Evolutionary conservation across 441 rosid species (phyloP).

Genomic region (Monsonia emarginata): DNA sequence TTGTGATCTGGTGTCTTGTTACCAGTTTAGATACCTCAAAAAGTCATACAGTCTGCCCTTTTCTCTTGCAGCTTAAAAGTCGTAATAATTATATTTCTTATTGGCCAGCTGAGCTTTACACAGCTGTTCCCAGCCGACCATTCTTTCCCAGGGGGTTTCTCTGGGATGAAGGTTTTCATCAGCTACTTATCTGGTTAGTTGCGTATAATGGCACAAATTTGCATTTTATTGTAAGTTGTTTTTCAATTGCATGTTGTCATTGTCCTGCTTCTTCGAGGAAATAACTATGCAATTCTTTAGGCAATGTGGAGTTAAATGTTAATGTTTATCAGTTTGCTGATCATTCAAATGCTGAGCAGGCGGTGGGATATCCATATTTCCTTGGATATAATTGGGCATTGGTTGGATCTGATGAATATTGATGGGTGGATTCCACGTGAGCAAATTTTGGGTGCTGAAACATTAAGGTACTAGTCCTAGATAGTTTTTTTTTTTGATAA

Average conservation of each 20-base stretch:
- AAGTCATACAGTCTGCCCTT: slow-evolving; percentile 26
- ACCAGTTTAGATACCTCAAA: slow-evolving; percentile 23
- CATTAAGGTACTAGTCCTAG: slow-evolving; percentile 66
- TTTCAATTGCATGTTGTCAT: not conserved
- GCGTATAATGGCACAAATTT: slow-evolving; percentile 5
- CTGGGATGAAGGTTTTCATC: slow-evolving; percentile 99
- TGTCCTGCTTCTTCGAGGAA: not conserved
- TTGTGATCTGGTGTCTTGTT: slow-evolving; percentile 3
- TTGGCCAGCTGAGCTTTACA: slow-evolving; percentile 97
- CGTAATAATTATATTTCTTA: slow-evolving; percentile 50
- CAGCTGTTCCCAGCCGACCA: slow-evolving; percentile 96
- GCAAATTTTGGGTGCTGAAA: slow-evolving; percentile 90
- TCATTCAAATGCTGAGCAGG: slow-evolving; percentile 35
- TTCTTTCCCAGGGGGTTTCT: slow-evolving; percentile 93
- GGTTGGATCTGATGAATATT: slow-evolving; percentile 75
- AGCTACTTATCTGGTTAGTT: slow-evolving; percentile 80
- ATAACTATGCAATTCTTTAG: slow-evolving; percentile 4
- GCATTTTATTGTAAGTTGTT: slow-evolving; percentile 4
- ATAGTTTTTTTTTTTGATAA: slow-evolving; percentile 16
- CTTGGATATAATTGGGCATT: slow-evolving; percentile 80
- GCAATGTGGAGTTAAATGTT: slow-evolving; percentile 15
- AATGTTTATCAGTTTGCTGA: slow-evolving; percentile 17
- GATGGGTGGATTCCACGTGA: slow-evolving; percentile 98
- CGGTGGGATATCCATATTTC: slow-evolving; percentile 64
- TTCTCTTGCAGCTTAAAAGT: slow-evolving; percentile 52